Percentiles rank a stretch among this genome's conserved stretches.
phyloP scores from a whole-genome alignment of 768 basidiomycete genomes.

The Suillus americanus region DNA sequence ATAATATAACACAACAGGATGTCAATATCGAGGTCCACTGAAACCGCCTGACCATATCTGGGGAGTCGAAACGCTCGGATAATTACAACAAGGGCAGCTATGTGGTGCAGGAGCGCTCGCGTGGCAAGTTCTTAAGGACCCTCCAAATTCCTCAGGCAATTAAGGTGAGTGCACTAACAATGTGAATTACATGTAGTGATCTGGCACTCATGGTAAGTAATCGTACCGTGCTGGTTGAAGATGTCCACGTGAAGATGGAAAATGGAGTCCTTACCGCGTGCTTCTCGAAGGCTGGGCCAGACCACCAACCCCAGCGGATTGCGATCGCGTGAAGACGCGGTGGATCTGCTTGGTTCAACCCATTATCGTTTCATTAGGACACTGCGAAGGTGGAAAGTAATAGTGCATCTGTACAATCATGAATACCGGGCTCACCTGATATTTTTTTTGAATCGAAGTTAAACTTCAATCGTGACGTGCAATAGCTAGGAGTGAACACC shows the following conservation, averaged over 20 bases:
- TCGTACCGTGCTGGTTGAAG: background rate
- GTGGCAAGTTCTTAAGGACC: background rate
- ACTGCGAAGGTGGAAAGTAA: background rate
- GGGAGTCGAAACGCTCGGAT: background rate
- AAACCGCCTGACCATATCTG: background rate
- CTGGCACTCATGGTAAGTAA: background rate
- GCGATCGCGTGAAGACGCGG: slow-evolving; percentile 14
- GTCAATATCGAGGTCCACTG: background rate
- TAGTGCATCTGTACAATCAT: background rate
- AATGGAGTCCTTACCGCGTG: background rate
- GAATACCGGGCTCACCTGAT: background rate
- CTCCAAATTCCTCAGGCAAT: background rate
- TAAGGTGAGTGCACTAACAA: background rate
- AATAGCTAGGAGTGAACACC: background rate
- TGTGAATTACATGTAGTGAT: background rate
- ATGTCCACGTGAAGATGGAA: background rate
- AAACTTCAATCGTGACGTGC: background rate
- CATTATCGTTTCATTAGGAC: background rate
- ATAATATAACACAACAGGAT: background rate
- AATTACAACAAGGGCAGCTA: background rate
- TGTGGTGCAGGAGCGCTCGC: background rate
- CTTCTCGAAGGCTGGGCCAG: background rate
- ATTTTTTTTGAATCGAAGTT: background rate
- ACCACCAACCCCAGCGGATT: background rate
- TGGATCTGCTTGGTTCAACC: background rate